Percentiles rank a stretch among this genome's conserved stretches.
These are phyloP conservation scores for Coffea humblotiana DNA, from an alignment of 305 asterid genomes.

Conservation along the genomic window DNA sequence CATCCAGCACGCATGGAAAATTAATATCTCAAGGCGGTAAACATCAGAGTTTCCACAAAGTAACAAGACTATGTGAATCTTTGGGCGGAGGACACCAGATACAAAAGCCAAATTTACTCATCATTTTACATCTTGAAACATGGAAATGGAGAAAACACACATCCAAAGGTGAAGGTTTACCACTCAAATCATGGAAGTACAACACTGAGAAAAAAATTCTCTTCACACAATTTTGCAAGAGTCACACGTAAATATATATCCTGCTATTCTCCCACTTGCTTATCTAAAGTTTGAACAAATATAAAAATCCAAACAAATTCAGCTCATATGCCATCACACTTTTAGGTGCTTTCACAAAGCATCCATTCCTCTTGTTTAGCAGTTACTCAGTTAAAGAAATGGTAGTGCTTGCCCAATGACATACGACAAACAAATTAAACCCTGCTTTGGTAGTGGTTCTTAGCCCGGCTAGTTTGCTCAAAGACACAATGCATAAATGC, in stretches of 20 bases:
- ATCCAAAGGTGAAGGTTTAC: no score
- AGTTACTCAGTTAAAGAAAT: no score
- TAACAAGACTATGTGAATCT: slow-evolving; percentile 8
- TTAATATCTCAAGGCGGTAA: background rate
- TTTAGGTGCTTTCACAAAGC: background rate
- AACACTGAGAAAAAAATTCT: background rate
- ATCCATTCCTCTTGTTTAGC: background rate
- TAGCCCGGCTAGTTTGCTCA: background rate
- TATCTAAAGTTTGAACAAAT: background rate
- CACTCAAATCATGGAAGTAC: background rate
- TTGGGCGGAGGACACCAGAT: background rate
- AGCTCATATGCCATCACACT: background rate
- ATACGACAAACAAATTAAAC: background rate
- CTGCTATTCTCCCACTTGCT: background rate
- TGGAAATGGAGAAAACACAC: no score
- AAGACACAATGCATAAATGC: background rate
- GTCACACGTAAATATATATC: background rate
- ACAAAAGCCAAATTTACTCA: background rate
- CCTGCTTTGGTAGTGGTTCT: background rate
- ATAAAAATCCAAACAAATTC: background rate
- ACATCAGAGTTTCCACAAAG: background rate
- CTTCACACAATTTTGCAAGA: background rate
- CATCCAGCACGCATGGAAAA: background rate
- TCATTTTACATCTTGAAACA: no score
- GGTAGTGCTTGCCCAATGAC: background rate